These are phyloP conservation scores for Botrytis aclada DNA, from an alignment of 2,329 filamentous ascomycete genomes.

Conservation along the genomic window DNA sequence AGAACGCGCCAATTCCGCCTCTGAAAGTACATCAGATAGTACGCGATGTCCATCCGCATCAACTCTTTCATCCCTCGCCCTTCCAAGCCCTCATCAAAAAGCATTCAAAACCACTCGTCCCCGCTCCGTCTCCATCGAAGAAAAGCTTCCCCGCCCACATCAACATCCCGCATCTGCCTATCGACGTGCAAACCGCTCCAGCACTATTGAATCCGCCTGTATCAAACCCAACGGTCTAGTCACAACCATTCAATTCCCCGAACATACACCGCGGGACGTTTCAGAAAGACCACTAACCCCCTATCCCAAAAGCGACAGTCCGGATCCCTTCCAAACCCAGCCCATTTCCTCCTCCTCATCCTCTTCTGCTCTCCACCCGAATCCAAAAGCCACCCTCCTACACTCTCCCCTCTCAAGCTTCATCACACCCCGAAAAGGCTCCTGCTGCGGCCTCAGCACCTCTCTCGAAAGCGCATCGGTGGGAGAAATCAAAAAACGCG, in stretches of 20 bases:
- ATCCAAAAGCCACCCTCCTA: neutral
- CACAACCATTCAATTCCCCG: neutral
- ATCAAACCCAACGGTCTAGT: neutral
- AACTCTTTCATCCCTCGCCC: neutral
- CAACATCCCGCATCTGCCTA: constrained; percentile 1
- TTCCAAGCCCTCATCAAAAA: neutral
- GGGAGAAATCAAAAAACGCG: neutral
- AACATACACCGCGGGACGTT: constrained; percentile 9
- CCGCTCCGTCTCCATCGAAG: constrained; percentile 17
- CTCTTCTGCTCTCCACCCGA: neutral
- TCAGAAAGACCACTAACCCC: constrained; percentile 23
- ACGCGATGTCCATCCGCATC: constrained; percentile 9
- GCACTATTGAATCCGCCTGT: constrained; percentile 16
- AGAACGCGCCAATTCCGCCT: neutral
- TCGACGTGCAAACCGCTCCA: constrained; percentile 14
- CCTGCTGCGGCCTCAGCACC: constrained; percentile 6
- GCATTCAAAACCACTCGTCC: neutral
- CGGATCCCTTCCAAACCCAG: constrained; percentile 11
- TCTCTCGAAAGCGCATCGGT: neutral
- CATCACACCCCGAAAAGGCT: neutral
- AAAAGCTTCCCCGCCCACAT: constrained; percentile 9
- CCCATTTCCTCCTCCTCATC: neutral
- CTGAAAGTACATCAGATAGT: neutral
- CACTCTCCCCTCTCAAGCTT: neutral
- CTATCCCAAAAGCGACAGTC: constrained; percentile 21